Percentiles rank a stretch among this genome's conserved stretches.
Conservation (phyloP, 768 basidiomycete species). For the Leucogyrophana mollusca region DNA sequence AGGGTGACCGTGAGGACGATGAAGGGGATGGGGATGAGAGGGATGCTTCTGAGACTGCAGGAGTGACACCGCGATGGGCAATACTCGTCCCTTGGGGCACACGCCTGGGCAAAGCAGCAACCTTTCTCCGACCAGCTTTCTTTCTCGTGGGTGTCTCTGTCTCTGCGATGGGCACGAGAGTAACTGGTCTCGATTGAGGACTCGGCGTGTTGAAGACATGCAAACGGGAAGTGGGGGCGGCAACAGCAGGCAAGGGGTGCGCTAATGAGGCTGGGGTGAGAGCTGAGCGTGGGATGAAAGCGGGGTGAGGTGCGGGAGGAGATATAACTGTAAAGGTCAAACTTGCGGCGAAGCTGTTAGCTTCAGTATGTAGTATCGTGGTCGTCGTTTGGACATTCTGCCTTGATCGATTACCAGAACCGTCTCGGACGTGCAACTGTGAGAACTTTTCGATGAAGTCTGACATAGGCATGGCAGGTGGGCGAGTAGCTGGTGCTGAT, state of each 20-base stretch:
- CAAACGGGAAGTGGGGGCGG: constrained; percentile 7
- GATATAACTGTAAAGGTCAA: constrained; percentile 12
- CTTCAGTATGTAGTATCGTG: neutral
- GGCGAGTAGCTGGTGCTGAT: neutral
- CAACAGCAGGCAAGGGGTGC: constrained; percentile 2
- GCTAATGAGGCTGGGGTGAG: neutral
- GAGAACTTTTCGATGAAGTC: constrained; percentile 9
- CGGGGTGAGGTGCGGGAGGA: constrained; percentile 15
- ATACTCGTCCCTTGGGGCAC: constrained; percentile 15
- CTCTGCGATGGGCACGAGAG: constrained; percentile 6
- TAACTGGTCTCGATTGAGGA: constrained; percentile 12
- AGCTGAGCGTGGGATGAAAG: constrained; percentile 6
- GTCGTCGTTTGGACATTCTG: neutral
- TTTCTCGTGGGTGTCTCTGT: neutral
- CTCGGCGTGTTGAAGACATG: constrained; percentile 18
- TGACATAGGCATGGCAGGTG: neutral
- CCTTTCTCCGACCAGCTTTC: constrained; percentile 10
- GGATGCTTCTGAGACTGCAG: constrained; percentile 9
- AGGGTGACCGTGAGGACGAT: neutral
- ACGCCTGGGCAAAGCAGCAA: constrained; percentile 25
- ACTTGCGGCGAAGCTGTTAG: constrained; percentile 7
- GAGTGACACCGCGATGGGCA: constrained; percentile 12
- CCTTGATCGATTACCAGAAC: neutral
- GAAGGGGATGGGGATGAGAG: neutral
- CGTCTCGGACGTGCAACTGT: constrained; percentile 10